phyloP scores from a whole-genome alignment of 2,329 filamentous ascomycete genomes.

The Xylaria sp. region DNA sequence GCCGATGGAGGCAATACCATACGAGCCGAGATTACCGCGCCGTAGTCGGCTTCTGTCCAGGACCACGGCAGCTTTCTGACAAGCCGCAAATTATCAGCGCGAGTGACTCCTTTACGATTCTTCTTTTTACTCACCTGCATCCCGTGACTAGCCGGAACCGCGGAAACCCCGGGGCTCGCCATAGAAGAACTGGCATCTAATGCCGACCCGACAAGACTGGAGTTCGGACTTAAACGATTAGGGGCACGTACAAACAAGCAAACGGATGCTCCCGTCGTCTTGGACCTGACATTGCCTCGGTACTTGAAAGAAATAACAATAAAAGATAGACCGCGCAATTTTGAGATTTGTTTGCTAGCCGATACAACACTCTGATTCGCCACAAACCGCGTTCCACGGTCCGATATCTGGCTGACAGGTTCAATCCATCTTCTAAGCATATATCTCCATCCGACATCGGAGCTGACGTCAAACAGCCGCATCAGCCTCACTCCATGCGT shows the following conservation, averaged over 20 bases:
- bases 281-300: background rate
- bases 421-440: background rate
- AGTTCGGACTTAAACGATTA: background rate
- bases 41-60: background rate
- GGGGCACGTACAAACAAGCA: background rate
- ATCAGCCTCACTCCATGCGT: slow-evolving; percentile 24
- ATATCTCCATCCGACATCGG: slow-evolving; percentile 32
- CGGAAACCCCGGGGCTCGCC: background rate
- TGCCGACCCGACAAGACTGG: background rate
- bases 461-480: slow-evolving; percentile 30
- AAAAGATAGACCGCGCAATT: background rate
- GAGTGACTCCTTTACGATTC: slow-evolving; percentile 5
- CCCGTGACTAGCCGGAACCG: slow-evolving; percentile 12
- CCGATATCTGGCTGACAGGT: background rate
- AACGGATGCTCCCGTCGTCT: background rate
- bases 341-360: background rate
- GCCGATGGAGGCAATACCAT: background rate
- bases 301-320: background rate
- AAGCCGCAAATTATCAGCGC: background rate
- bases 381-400: background rate
- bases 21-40: background rate
- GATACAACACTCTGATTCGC: slow-evolving; percentile 2
- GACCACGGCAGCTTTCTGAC: background rate
- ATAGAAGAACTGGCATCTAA: background rate
- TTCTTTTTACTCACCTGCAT: background rate